Evolutionary conservation across 1,284 basidiomycete genomes (phyloP).

Genomic region (Phellopilus nigrolimitatus): DNA sequence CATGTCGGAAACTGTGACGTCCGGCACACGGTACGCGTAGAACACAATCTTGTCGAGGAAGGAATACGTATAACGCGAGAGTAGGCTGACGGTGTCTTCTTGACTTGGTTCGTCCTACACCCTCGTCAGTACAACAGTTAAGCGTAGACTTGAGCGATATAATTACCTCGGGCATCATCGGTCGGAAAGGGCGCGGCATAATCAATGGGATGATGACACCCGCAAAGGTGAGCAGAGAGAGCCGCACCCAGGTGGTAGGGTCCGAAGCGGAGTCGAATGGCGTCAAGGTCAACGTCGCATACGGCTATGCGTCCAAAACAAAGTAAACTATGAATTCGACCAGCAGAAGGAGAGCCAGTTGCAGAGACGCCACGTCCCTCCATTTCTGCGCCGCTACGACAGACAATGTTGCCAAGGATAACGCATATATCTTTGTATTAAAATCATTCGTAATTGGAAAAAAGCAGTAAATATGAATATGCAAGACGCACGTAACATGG

Average conservation of each 20-base stretch:
- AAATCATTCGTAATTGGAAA: background rate
- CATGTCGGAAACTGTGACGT: constrained; percentile 17
- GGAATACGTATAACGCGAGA: constrained; percentile 14
- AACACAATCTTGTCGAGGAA: constrained; percentile 16
- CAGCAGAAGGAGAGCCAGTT: constrained; percentile 33
- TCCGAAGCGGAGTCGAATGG: constrained; percentile 39
- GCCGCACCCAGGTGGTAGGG: constrained; percentile 32
- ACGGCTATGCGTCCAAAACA: constrained; percentile 49
- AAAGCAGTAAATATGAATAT: background rate
- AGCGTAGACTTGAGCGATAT: too few species aligned
- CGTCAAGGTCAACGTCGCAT: constrained; percentile 36
- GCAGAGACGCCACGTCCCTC: constrained; percentile 19
- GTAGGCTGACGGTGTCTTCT: constrained; percentile 6
- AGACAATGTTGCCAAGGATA: constrained; percentile 21
- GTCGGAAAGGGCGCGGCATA: constrained; percentile 41
- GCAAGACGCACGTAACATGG: constrained; percentile 12
- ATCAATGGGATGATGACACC: constrained; percentile 41
- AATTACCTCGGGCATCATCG: constrained; percentile 36
- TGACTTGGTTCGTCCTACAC: constrained; percentile 18
- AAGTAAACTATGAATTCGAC: constrained; percentile 39
- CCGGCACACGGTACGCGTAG: constrained; percentile 17
- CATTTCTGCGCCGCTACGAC: constrained; percentile 20
- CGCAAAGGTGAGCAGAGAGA: constrained; percentile 37
- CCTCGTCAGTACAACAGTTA: too few species aligned
- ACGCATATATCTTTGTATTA: constrained; percentile 22